Conservation (phyloP, 768 basidiomycete genomes). For the Coprinopsis marcescibilis region DNA sequence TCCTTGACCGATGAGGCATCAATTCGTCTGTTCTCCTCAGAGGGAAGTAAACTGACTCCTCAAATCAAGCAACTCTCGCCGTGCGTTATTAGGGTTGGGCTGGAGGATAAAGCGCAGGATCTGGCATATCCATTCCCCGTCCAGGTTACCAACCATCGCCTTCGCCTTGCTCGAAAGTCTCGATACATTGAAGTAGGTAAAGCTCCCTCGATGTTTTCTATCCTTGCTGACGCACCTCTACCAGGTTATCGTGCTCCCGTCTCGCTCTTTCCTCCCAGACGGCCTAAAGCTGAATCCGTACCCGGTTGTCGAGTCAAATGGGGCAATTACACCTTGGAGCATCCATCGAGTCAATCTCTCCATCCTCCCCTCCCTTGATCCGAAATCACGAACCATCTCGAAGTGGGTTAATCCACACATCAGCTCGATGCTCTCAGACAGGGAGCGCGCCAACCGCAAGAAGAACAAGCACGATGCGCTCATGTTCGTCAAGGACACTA, state of each 20-base stretch:
- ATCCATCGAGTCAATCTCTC: slow-evolving; percentile 35
- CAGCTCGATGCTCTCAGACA: slow-evolving; percentile 21
- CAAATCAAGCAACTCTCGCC: slow-evolving; percentile 7
- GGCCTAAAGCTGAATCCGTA: slow-evolving; percentile 13
- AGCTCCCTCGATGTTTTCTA: no score
- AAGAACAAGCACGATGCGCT: slow-evolving; percentile 18
- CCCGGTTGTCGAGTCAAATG: slow-evolving; percentile 12
- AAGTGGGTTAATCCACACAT: slow-evolving; percentile 30
- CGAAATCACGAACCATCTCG: slow-evolving; percentile 8
- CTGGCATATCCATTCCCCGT: slow-evolving; percentile 13
- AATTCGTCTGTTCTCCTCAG: slow-evolving; percentile 11
- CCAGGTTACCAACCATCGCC: slow-evolving; percentile 5
- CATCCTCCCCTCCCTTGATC: slow-evolving; percentile 27
- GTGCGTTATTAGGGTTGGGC: slow-evolving; percentile 10
- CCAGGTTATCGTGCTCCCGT: slow-evolving; percentile 23
- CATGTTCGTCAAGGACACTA: slow-evolving; percentile 25
- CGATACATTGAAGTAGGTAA: slow-evolving; percentile 39
- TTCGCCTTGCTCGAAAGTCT: slow-evolving; percentile 51
- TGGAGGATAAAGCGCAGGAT: slow-evolving; percentile 8
- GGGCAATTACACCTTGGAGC: slow-evolving; percentile 21
- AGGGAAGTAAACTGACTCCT: slow-evolving; percentile 14
- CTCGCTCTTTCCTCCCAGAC: slow-evolving; percentile 2
- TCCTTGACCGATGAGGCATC: slow-evolving; percentile 13
- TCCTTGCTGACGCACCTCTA: slow-evolving; percentile 13
- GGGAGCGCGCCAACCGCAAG: slow-evolving; percentile 19